phyloP scores from a whole-genome alignment of 495 filamentous ascomycete genomes.

The Emericellopsis terricola region DNA sequence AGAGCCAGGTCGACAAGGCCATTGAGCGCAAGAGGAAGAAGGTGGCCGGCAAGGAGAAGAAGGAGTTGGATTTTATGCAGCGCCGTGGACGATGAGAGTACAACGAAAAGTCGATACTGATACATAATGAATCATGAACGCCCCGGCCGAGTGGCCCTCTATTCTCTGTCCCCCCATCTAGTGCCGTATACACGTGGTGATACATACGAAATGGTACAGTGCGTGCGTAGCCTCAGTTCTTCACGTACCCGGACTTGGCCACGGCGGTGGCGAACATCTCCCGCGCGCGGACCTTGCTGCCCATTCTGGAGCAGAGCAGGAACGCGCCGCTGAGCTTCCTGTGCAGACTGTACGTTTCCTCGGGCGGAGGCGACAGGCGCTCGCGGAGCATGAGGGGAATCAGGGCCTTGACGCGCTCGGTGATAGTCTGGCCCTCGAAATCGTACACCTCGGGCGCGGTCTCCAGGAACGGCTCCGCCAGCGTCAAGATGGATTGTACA shows the following conservation, averaged over 20 bases:
- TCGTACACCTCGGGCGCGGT: conserved; percentile 73
- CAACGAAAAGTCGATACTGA: conserved; percentile 6
- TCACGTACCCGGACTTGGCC: conserved; percentile 19
- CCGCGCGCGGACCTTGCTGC: conserved; percentile 63
- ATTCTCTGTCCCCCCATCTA: neutral
- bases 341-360: conserved; percentile 95
- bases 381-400: conserved; percentile 90
- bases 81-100: conserved; percentile 41
- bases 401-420: conserved; percentile 65
- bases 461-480: conserved; percentile 77
- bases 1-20: conserved; percentile 57
- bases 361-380: conserved; percentile 74
- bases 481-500: conserved; percentile 57
- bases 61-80: conserved; percentile 45
- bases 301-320: conserved; percentile 71
- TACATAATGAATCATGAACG: neutral
- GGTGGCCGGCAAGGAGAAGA: conserved; percentile 61
- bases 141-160: conserved; percentile 3
- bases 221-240: too few relatives aligned
- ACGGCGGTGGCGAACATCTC: conserved; percentile 61
- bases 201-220: too few relatives aligned
- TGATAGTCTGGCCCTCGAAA: conserved; percentile 87
- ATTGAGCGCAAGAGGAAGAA: conserved; percentile 79
- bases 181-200: too few relatives aligned
- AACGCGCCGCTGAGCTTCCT: conserved; percentile 94